A percentile compares a stretch with the other conserved stretches of the same genome.
Conservation (phyloP, 768 basidiomycete genomes). For the Termitomyces sp. region DNA sequence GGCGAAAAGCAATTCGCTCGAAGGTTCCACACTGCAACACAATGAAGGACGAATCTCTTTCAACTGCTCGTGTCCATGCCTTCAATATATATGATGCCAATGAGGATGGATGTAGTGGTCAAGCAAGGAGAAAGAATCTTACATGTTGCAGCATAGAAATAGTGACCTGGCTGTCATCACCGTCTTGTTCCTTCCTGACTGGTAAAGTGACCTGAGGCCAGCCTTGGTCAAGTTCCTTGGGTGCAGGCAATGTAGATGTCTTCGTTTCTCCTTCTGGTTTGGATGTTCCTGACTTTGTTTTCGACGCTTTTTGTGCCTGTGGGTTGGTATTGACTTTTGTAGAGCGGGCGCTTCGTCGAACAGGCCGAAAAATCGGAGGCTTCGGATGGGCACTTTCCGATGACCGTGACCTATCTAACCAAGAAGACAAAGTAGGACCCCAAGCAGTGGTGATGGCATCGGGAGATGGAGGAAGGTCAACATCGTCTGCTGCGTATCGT, state of each 20-base stretch:
- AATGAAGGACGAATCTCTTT: not conserved
- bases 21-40: not conserved
- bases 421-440: not conserved
- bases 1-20: not conserved
- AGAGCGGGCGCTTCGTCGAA: not conserved
- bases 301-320: no score
- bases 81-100: not conserved
- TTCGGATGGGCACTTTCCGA: not conserved
- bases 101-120: not conserved
- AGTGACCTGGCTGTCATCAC: not conserved
- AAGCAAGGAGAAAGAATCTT: not conserved
- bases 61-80: not conserved
- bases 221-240: not conserved
- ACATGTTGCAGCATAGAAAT: not conserved
- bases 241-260: not conserved
- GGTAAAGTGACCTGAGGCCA: not conserved
- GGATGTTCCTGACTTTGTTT: not conserved
- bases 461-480: not conserved
- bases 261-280: not conserved
- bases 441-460: not conserved
- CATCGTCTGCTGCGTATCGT: no score
- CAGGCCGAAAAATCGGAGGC: not conserved
- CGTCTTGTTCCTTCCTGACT: not conserved
- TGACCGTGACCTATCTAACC: not conserved
- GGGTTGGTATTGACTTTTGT: not conserved